Conservation (phyloP, 2,329 filamentous ascomycete species). For the Colletotrichum chrysophilum region DNA sequence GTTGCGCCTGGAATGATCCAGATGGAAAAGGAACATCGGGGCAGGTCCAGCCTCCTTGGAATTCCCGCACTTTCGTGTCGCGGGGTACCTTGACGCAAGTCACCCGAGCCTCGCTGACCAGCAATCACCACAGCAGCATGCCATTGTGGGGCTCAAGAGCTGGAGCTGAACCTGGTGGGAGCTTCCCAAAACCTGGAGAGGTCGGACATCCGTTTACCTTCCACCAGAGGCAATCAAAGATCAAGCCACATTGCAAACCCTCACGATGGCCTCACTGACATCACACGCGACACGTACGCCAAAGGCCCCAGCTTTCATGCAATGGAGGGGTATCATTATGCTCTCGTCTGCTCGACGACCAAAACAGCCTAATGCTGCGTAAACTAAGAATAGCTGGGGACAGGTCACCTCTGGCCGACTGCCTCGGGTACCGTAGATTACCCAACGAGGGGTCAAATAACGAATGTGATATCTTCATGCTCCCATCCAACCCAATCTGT, state of each 20-base stretch:
- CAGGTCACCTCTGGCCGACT: background rate
- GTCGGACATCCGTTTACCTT: background rate
- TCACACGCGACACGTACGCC: background rate
- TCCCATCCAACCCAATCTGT: background rate
- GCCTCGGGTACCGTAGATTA: background rate
- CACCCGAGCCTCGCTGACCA: background rate
- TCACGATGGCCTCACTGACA: conserved; percentile 12
- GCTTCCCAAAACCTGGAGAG: background rate
- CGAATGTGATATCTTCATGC: background rate
- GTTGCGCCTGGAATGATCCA: conserved; percentile 18
- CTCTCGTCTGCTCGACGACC: conserved; percentile 1
- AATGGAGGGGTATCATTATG: conserved; percentile 20
- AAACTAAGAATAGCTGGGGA: background rate
- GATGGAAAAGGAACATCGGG: conserved; percentile 2
- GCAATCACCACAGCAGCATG: background rate
- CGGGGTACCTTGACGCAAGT: background rate
- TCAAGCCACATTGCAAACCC: background rate
- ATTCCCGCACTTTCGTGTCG: background rate
- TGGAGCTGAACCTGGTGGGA: background rate
- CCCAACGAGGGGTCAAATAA: background rate
- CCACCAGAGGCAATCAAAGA: background rate
- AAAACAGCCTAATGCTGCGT: background rate
- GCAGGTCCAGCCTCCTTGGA: background rate
- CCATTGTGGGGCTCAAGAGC: background rate
- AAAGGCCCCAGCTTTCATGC: background rate